These are phyloP conservation scores for Tremella mesenterica DNA, from an alignment of 768 basidiomycete species.

Conservation along the genomic window DNA sequence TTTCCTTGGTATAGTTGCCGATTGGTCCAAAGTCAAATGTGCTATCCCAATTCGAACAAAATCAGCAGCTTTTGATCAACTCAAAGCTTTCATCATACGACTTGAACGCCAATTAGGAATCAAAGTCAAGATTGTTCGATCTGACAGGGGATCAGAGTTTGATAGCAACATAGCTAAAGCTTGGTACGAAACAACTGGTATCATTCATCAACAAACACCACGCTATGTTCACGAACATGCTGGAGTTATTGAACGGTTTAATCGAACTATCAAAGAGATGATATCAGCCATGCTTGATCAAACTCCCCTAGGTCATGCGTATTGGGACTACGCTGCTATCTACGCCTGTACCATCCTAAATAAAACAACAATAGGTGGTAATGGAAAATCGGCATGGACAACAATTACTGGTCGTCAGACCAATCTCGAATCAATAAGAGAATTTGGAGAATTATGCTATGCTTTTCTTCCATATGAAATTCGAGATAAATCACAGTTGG, in stretches of 20 bases:
- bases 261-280: constrained; percentile 24
- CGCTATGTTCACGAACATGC: constrained; percentile 9
- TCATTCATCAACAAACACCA: constrained; percentile 9
- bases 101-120: constrained; percentile 2
- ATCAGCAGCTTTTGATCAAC: background rate
- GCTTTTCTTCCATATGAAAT: constrained; percentile 5
- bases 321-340: constrained; percentile 8
- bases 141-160: constrained; percentile 18
- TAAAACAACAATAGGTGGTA: background rate
- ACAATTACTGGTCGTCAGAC: background rate
- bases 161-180: background rate
- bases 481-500: constrained; percentile 1
- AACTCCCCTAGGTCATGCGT: constrained; percentile 1
- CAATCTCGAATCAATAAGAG: background rate
- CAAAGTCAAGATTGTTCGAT: constrained; percentile 12
- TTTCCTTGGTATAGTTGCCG: constrained; percentile 11
- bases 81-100: background rate
- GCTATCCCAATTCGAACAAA: background rate
- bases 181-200: background rate
- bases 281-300: constrained; percentile 10
- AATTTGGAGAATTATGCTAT: constrained; percentile 8
- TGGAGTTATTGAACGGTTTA: constrained; percentile 15
- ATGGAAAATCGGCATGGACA: constrained; percentile 1
- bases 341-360: constrained; percentile 4
- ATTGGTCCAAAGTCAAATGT: constrained; percentile 6